Base-by-base conservation (phyloP, 108 stramenopile species). In the Nannochloropsis gaditana region DNA sequence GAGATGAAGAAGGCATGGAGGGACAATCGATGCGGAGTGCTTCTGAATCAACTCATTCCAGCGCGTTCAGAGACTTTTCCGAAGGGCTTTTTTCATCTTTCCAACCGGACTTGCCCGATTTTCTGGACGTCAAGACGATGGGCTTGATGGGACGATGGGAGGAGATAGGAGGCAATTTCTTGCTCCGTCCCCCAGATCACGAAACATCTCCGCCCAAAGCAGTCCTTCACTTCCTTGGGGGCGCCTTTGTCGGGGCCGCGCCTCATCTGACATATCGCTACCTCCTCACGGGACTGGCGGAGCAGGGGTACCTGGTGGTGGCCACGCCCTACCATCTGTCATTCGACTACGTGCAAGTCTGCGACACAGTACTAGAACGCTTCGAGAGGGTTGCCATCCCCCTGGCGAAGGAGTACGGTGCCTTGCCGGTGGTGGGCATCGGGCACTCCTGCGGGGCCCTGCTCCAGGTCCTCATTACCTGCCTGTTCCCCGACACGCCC, bases 311-410 rank as follows among this genome's bases (percentile, higher is more conserved):
- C 86, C 86, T 96, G 21, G 91, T 97, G 44, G 94, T 97, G 11
- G 97, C 97, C 0, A 97, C 97, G 43, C 97, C 97, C 3, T 96
- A 95, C 89, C 87, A 92, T n/a, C 85, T 97, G 73, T 92, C 92
- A 83, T 96, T 97, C 90, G 95, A 97, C 88, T 95, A 96, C 91
- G 87, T 96, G 73, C 41, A 84, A 93, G 73, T 93, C 11, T 96
- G 95, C 86, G 96, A 97, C 90, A 91, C 89, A 45, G 90, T 97
- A 45, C 90, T 96, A 83, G 89, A 87, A 43, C 90, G 90, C 42
- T 96, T 96, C 86, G 96, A 97, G 90, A 83, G 81, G n/a, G 89
- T 94, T n/a, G 92, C 93, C 44, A 88, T 91, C 21, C 88, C 91
- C 9, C 87, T 86, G 11, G 90, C 82, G 43, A 90, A 87, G 79